Base-by-base conservation (phyloP, 2,329 filamentous ascomycete species). In the Balansia obtecta region DNA sequence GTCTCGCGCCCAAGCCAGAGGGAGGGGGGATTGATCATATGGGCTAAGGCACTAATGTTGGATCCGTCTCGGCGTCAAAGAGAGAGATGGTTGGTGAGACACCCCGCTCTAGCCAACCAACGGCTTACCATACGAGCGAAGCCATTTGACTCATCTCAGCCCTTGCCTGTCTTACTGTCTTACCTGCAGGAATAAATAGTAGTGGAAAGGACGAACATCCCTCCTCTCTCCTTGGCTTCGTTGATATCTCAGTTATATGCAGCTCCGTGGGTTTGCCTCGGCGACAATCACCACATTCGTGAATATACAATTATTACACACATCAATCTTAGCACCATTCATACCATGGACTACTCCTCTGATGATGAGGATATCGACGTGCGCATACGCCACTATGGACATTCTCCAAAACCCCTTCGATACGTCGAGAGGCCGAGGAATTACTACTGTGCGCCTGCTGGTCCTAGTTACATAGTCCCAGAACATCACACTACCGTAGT, bases 321-420 rank as follows among this genome's bases (percentile, higher is more conserved):
- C n/a, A 16, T 16, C 18, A 10, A 22, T 22, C 20, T 22, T 22
- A 22, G 10, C 11, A 37, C 34, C 15, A 12, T 12, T 37, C 13
- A 42, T 20, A 20, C 32, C 4, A 51, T 51, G 49, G 67, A 60
- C 55, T 72, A 71, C 58, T 75, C 72, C 57, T 69, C 72, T 50
- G 71, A 75, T 55, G 75, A 80, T 34, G 76, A 79, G 32, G 77
- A 81, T 45, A 58, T 78, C 47, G 72, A 80, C 57, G 69, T 80
- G 56, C 74, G 65, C 43, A 62, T 77, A 53, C 67, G 67, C 48
- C 70, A 68, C 27, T 68, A 66, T 38, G 65, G 62, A 3, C 67
- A 64, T n/a, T 68, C 70, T 27, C 65, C 68, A 4, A 63, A 59
- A 12, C 63, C 70, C 44, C 65, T 71, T 10, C 68, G 73, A 52